These are phyloP conservation scores for Suaeda aralocaspica DNA, from an alignment of 148 eudicot species.

Conservation along the genomic window DNA sequence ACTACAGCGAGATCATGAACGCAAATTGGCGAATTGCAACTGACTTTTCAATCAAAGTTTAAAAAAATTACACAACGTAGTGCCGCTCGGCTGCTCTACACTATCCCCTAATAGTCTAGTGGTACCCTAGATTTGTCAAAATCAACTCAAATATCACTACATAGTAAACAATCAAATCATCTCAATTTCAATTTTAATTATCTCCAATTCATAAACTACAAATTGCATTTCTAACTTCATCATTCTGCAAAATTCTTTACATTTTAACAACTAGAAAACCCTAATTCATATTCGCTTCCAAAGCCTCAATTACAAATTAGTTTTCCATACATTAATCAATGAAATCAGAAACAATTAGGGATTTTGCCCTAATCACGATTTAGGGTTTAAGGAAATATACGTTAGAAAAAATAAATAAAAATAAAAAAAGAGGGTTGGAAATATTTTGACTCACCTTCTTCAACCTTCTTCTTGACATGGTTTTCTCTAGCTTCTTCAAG, in stretches of 20 bases:
- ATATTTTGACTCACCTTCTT: slow-evolving; percentile 71
- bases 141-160: background rate
- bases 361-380: background rate
- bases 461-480: slow-evolving; percentile 97
- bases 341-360: too few species aligned
- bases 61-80: too few species aligned
- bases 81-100: too few species aligned
- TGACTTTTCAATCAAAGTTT: background rate
- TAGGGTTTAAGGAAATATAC: slow-evolving; percentile 2
- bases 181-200: background rate
- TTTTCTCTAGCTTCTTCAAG: slow-evolving; percentile 88
- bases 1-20: background rate
- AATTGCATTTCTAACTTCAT: background rate
- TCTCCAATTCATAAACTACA: background rate
- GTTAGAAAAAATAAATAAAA: background rate
- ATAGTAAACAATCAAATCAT: background rate
- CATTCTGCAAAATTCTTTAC: background rate
- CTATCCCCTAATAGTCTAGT: too few species aligned
- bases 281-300: background rate
- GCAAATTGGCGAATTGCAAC: background rate
- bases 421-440: too few species aligned
- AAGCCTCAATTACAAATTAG: background rate
- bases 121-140: too few species aligned
- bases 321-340: background rate
- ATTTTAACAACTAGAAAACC: background rate